Evolutionary conservation across 441 rosid species (phyloP), one percentile per base, ranked within the genome.

Genomic region (Brassica balearica): DNA sequence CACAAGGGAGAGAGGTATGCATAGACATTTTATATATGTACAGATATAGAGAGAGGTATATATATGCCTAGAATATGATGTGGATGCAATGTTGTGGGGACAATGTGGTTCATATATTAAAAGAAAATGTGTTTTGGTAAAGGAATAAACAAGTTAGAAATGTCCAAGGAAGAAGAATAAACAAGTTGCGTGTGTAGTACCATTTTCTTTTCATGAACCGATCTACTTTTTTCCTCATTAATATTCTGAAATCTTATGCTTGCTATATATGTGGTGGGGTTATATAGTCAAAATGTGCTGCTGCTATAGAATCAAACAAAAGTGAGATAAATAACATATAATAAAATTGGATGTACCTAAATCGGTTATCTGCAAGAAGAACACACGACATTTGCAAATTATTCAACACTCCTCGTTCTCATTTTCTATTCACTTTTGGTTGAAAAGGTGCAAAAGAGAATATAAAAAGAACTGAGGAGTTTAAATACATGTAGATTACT

Each of bases 81-180:
- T 76, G 69, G 77, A 71, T 14, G 66, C 76, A 59, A 32, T 70
- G 79, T 63, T 74, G 79, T 69, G 76, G 79, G 79, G 79, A 75
- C 82, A 80, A 2, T 51, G 56, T 46, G 83, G 64, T 34, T 65
- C 9, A 75, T 65, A 48, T 29, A 41, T 38, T n/a, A 74, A 56
- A 65, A 17, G 53, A 63, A 73, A 69, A 63, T 55, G 36, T 36
- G 20, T 62, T 73, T 38, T 53, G 3, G 14, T 25, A 11, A 65
- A 69, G 63, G 68, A 74, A 80, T 80, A 80, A 70, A 70, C 9
- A 74, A 75, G 7, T 12, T 15, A 70, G 76, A 75, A 64, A 20
- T 80, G 83, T 74, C 82, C 82, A 80, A 75, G 64, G 74, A 73
- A 71, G 76, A 80, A 80, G 83, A 80, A 80, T 75, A 80, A 80